Base-by-base conservation (phyloP, 768 basidiomycete species). In the Obba rivulosa region DNA sequence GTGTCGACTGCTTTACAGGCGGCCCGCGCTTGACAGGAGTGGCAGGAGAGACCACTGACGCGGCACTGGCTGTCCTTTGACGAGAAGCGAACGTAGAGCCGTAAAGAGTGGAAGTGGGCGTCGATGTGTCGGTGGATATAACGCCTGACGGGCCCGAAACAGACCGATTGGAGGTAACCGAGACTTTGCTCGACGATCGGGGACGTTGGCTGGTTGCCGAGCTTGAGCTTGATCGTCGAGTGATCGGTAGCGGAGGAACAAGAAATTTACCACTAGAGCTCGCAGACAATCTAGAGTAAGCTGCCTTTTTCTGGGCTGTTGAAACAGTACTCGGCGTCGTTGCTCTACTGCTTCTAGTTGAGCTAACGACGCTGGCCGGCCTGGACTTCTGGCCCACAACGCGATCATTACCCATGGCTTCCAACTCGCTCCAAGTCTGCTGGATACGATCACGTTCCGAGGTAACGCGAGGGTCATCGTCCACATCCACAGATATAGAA, bases 51-150 rank as follows among this genome's bases (percentile, higher is more conserved):
- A 72, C 39, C 21, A 38, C 75, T 10, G 74, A 71, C 0, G 72
- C 66, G 42, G 84, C 63, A 60, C 89, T 92, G 25, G 74, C 67
- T 18, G 88, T 90, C 18, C 90, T 77, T 58, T 92, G 90, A 24
- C 90, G 79, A n/a, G 90, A 92, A 25, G 90, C 76, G 62, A 82
- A 88, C 8, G 90, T 92, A 3, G 89, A 75, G 24, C 71, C 70
- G 51, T 76, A 74, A 17, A 87, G 43, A 17, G 7, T 31, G 13
- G 28, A 31, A 7, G 28, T 31, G 13, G 28, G 28, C 13, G 7
- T 31, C 7, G 28, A 13, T 13, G 68, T 45, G 7, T 54, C 50
- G 1, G 46, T 63, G 13, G 66, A 57, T 18, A 69, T 60, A 17
- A 75, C 67, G n/a, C 71, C 63, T 48, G 77, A 65, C 9, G 86